A percentile compares a stretch with the other conserved stretches of the same genome.
Conservation (phyloP, 768 basidiomycete genomes). For the Naganishia friedmannii region DNA sequence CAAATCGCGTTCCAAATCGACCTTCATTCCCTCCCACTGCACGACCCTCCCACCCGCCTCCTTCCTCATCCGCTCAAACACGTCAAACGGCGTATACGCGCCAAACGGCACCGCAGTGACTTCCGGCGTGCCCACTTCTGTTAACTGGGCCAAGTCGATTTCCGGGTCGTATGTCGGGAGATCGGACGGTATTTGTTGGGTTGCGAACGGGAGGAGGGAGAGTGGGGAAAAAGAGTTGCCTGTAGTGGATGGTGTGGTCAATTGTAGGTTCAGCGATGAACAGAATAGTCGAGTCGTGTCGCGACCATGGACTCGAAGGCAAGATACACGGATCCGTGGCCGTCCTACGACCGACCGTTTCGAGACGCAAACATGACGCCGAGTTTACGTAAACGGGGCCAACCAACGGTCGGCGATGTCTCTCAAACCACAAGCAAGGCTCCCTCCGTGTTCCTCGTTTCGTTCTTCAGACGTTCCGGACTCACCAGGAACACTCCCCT, state of each 20-base stretch:
- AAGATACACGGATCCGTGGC: no score
- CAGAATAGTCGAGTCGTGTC: neutral
- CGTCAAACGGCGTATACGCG: slow-evolving; percentile 38
- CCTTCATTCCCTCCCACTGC: slow-evolving; percentile 35
- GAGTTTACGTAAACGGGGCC: no score
- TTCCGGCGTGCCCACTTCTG: slow-evolving; percentile 34
- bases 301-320: no score
- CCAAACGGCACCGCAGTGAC: slow-evolving; percentile 45
- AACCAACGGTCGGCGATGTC: no score
- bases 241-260: neutral
- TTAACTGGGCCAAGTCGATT: slow-evolving; percentile 41
- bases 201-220: slow-evolving; percentile 43
- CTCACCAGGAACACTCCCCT: slow-evolving; percentile 46
- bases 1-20: slow-evolving; percentile 38
- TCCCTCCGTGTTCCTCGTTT: no score
- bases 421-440: no score
- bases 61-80: slow-evolving; percentile 36
- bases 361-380: no score
- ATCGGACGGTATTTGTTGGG: slow-evolving; percentile 41
- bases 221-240: slow-evolving; percentile 48
- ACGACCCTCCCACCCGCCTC: slow-evolving; percentile 36
- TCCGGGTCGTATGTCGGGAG: slow-evolving; percentile 39
- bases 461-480: no score
- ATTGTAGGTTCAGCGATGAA: neutral
- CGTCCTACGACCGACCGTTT: no score